Evolutionary conservation across 495 filamentous ascomycete genomes (phyloP).

Genomic region (Neurospora pannonica): DNA sequence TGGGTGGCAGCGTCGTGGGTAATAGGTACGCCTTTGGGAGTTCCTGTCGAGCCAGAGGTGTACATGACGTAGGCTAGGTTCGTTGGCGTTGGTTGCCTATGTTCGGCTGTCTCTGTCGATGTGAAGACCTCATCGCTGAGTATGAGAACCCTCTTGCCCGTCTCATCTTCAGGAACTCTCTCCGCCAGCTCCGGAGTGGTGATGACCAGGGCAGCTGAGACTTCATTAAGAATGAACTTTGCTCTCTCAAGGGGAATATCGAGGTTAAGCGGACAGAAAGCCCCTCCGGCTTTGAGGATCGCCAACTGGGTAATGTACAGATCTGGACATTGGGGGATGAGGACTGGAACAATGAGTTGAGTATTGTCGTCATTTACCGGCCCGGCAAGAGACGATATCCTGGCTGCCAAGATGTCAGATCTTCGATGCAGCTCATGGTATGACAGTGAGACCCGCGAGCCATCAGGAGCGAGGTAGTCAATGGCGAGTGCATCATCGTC

Average conservation of each 20-base stretch:
- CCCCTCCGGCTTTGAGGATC: constrained; percentile 65
- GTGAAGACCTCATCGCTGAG: constrained; percentile 8
- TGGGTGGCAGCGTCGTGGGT: constrained; percentile 71
- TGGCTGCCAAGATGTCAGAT: constrained; percentile 42
- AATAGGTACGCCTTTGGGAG: constrained; percentile 74
- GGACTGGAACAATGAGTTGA: constrained; percentile 55
- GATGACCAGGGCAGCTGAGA: constrained; percentile 48
- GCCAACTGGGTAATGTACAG: constrained; percentile 66
- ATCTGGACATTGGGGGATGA: constrained; percentile 58
- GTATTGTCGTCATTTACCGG: neutral
- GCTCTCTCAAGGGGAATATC: constrained; percentile 65
- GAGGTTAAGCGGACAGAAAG: constrained; percentile 68
- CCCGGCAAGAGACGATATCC: constrained; percentile 29
- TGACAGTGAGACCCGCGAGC: constrained; percentile 34
- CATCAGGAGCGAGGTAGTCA: constrained; percentile 47
- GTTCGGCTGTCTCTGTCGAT: neutral
- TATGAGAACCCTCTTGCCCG: constrained; percentile 14
- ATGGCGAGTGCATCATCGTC: constrained; percentile 21
- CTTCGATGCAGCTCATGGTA: constrained; percentile 50
- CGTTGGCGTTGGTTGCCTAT: constrained; percentile 9
- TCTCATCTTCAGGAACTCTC: constrained; percentile 15
- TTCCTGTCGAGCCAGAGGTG: constrained; percentile 82
- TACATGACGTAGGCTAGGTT: constrained; percentile 84
- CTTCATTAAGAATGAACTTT: constrained; percentile 62
- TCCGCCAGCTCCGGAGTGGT: constrained; percentile 31